These are phyloP conservation scores for Coniferiporia weirii DNA, from an alignment of 1,284 basidiomycete genomes.

Conservation along the genomic window DNA sequence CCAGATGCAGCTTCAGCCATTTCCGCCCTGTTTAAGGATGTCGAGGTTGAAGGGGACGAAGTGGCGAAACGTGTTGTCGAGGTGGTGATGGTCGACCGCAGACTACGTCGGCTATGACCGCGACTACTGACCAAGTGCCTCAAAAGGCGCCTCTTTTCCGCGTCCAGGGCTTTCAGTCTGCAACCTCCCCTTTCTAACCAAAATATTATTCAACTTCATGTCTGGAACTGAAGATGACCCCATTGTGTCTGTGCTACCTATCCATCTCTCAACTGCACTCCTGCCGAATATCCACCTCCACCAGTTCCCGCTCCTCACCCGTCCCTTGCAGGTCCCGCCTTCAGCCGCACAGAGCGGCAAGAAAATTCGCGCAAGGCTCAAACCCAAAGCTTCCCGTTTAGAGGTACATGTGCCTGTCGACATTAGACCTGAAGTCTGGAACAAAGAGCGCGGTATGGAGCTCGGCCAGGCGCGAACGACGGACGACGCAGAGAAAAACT, in stretches of 20 bases:
- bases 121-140: background rate
- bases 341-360: constrained; percentile 68
- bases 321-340: constrained; percentile 69
- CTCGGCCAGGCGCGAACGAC: constrained; percentile 58
- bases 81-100: constrained; percentile 7
- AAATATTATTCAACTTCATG: constrained; percentile 3
- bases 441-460: constrained; percentile 56
- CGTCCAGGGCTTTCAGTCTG: background rate
- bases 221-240: constrained; percentile 42
- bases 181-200: background rate
- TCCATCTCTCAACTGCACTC: constrained; percentile 61
- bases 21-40: constrained; percentile 2
- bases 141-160: background rate
- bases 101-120: constrained; percentile 4
- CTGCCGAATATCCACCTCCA: constrained; percentile 64
- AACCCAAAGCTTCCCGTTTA: constrained; percentile 52
- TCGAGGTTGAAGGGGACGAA: background rate
- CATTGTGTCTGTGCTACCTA: constrained; percentile 59
- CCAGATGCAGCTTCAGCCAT: constrained; percentile 72
- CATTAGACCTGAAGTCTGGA: constrained; percentile 73
- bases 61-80: background rate
- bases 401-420: constrained; percentile 77
- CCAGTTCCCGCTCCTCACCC: constrained; percentile 69
- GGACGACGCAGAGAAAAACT: constrained; percentile 72
- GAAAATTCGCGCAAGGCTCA: constrained; percentile 65